These are phyloP conservation scores for Oropetium thomaeum DNA, from an alignment of 176 grass and related monocot species.

Conservation along the genomic window DNA sequence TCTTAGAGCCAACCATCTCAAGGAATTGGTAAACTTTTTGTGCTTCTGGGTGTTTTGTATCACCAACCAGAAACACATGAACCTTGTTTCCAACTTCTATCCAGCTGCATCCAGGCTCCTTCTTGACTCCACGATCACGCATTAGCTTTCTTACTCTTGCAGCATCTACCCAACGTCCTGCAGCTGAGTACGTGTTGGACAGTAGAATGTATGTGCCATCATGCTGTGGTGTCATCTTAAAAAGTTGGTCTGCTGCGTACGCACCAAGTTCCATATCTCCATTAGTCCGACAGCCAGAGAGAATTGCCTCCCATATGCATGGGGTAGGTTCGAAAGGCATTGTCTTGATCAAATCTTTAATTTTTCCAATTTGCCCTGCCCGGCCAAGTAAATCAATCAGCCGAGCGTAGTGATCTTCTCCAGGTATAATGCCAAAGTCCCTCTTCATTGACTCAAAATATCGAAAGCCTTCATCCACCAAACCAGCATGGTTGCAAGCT, in stretches of 20 bases:
- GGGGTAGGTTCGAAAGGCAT: constrained; percentile 73
- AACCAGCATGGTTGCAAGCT: constrained; percentile 81
- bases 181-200: constrained; percentile 83
- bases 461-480: constrained; percentile 65
- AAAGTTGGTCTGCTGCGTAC: constrained; percentile 65
- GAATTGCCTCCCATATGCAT: constrained; percentile 74
- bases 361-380: constrained; percentile 68
- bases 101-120: constrained; percentile 97
- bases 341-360: constrained; percentile 58
- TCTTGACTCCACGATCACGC: constrained; percentile 90
- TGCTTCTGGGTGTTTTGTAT: constrained; percentile 73
- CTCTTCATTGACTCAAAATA: constrained; percentile 88
- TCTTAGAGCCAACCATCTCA: constrained; percentile 68
- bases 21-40: constrained; percentile 62
- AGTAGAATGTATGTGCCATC: constrained; percentile 87
- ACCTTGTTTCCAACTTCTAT: constrained; percentile 80
- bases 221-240: constrained; percentile 68
- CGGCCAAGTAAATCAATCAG: constrained; percentile 82
- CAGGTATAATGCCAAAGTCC: constrained; percentile 69
- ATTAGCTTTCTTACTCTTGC: constrained; percentile 89
- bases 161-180: constrained; percentile 71
- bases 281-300: constrained; percentile 59
- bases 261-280: constrained; percentile 66
- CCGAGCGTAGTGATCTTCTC: constrained; percentile 76
- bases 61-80: constrained; percentile 80